Evolutionary conservation across 768 basidiomycete genomes (phyloP).

Genomic region (Leccinum ochraceum): DNA sequence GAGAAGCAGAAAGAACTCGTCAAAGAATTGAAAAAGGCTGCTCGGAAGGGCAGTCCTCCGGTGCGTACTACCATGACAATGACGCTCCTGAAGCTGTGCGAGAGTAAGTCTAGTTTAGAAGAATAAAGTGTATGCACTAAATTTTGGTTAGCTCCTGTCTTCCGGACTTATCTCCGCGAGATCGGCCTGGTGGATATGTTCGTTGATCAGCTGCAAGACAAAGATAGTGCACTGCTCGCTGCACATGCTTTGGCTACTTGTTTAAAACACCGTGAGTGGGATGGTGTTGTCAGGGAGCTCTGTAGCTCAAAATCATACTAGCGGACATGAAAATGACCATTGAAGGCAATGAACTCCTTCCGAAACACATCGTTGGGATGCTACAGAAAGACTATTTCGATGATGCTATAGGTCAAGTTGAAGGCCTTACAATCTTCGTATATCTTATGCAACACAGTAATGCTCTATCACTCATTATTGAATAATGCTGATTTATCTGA

Average conservation of each 20-base stretch:
- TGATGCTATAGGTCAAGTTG: slow-evolving; percentile 22
- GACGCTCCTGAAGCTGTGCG: slow-evolving; percentile 5
- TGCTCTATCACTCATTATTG: not conserved
- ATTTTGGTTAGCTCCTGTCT: too few relatives aligned
- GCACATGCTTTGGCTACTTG: not conserved
- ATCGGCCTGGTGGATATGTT: too few relatives aligned
- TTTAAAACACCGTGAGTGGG: slow-evolving; percentile 11
- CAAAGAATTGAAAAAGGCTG: slow-evolving; percentile 9
- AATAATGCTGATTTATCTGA: not conserved
- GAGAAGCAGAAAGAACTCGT: slow-evolving; percentile 13
- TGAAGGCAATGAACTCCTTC: slow-evolving; percentile 2
- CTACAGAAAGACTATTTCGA: slow-evolving; percentile 26
- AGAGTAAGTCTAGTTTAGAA: too few relatives aligned
- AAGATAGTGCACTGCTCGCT: too few relatives aligned
- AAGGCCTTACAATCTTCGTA: slow-evolving; percentile 25
- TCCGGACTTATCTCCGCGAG: too few relatives aligned
- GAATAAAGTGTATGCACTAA: too few relatives aligned
- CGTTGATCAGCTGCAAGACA: too few relatives aligned
- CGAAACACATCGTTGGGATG: slow-evolving; percentile 19
- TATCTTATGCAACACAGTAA: slow-evolving; percentile 25
- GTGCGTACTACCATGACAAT: slow-evolving; percentile 26
- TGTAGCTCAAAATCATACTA: not conserved
- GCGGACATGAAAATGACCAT: slow-evolving; percentile 16
- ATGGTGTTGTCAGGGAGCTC: not conserved
- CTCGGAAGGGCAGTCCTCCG: not conserved